Percentiles rank a stretch among this genome's conserved stretches.
phyloP scores from a whole-genome alignment of 1,284 basidiomycete genomes.

The Cryptococcus hybrid region DNA sequence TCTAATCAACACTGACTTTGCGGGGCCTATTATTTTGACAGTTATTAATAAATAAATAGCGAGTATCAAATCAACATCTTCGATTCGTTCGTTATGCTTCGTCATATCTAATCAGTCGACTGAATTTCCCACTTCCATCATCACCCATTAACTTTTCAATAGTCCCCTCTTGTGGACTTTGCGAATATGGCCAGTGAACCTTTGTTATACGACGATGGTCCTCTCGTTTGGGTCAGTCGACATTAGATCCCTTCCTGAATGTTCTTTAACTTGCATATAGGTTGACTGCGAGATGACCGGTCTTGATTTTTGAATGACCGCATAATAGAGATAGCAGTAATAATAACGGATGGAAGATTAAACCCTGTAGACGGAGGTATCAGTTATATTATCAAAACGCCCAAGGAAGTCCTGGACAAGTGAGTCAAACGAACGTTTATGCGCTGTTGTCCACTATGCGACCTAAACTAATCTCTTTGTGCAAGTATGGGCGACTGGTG shows the following conservation, averaged over 20 bases:
- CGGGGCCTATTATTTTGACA: no score
- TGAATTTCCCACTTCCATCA: no score
- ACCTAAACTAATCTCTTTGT: neutral
- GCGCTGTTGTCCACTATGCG: neutral
- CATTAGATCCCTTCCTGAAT: neutral
- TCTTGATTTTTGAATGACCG: slow-evolving; percentile 49
- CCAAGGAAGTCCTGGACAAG: slow-evolving; percentile 52
- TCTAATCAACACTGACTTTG: no score
- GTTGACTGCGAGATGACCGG: slow-evolving; percentile 57
- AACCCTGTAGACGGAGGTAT: slow-evolving; percentile 55
- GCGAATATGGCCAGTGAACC: slow-evolving; percentile 9
- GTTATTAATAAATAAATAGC: no score
- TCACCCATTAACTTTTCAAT: no score
- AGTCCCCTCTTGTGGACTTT: neutral
- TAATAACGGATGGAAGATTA: slow-evolving; percentile 55
- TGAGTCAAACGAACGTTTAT: slow-evolving; percentile 14
- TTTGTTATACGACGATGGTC: slow-evolving; percentile 46
- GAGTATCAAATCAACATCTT: no score
- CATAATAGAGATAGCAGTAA: slow-evolving; percentile 56
- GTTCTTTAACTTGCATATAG: slow-evolving; percentile 15
- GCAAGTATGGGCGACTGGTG: slow-evolving; percentile 52
- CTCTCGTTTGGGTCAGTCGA: slow-evolving; percentile 47
- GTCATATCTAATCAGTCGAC: no score
- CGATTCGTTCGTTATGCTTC: no score
- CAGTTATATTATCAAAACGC: slow-evolving; percentile 53